phyloP scores from a whole-genome alignment of 169 alveolate species.

The Plasmodium knowlesi region DNA sequence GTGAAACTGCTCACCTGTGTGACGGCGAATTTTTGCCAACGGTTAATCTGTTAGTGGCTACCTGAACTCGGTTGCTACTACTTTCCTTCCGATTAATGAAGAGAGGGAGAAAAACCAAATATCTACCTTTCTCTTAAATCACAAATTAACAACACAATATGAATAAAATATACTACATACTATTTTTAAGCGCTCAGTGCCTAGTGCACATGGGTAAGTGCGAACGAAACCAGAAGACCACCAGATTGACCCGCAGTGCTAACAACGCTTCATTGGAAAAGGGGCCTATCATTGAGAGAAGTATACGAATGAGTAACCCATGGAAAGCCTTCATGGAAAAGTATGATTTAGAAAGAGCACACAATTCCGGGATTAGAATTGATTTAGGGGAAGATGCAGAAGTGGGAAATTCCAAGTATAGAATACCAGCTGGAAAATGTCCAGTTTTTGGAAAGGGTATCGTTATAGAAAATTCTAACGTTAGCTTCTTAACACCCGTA shows the following conservation, averaged over 20 bases:
- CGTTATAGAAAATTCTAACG: slow-evolving; percentile 73
- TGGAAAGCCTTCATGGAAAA: slow-evolving; percentile 83
- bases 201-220: slow-evolving; percentile 7
- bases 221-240: not conserved
- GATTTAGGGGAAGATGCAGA: slow-evolving; percentile 83
- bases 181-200: slow-evolving; percentile 33
- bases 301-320: slow-evolving; percentile 37
- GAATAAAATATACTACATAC: slow-evolving; percentile 44
- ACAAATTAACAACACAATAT: slow-evolving; percentile 21
- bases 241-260: not conserved
- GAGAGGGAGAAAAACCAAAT: not conserved
- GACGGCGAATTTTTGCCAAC: not conserved
- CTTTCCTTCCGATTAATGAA: not conserved
- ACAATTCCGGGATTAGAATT: slow-evolving; percentile 84
- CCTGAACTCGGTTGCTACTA: not conserved
- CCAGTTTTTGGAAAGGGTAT: slow-evolving; percentile 86
- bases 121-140: not conserved
- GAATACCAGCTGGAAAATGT: slow-evolving; percentile 85
- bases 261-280: not conserved
- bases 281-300: slow-evolving; percentile 14
- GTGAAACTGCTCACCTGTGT: not conserved
- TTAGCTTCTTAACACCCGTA: slow-evolving; percentile 79
- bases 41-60: not conserved
- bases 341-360: slow-evolving; percentile 78
- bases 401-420: slow-evolving; percentile 63